A percentile compares a stretch with the other conserved stretches of the same genome.
Evolutionary conservation across 305 asterid species (phyloP).

Genomic region (Fraxinus albicans): DNA sequence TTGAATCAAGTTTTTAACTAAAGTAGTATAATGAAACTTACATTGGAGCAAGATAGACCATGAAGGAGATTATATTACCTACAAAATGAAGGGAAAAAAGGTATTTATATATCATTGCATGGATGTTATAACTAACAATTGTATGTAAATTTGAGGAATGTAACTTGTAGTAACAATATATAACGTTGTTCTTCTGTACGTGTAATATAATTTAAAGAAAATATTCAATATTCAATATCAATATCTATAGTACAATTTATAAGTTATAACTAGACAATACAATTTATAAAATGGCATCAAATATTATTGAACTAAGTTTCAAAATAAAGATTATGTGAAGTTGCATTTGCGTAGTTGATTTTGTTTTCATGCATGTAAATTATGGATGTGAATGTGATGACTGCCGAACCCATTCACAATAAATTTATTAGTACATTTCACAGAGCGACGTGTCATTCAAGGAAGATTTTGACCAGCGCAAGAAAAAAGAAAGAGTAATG

Average conservation of each 20-base stretch:
- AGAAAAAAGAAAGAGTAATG: no score
- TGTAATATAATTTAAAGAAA: neutral
- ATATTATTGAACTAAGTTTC: neutral
- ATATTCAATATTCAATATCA: neutral
- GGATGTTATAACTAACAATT: neutral
- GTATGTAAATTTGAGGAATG: no score
- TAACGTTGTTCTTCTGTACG: no score
- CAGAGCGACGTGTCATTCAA: neutral
- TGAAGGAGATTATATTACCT: slow-evolving; percentile 53
- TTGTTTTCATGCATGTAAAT: neutral
- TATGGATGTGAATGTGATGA: neutral
- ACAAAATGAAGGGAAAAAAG: neutral
- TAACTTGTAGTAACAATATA: neutral
- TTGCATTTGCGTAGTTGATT: neutral
- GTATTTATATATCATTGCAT: neutral
- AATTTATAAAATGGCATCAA: neutral
- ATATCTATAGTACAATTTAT: no score
- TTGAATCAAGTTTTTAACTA: neutral
- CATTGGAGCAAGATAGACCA: slow-evolving; percentile 48
- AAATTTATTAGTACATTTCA: neutral
- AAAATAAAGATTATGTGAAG: neutral
- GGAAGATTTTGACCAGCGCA: neutral
- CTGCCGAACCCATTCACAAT: neutral
- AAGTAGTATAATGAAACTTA: slow-evolving; percentile 21
- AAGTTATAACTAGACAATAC: neutral